Evolutionary conservation across 768 basidiomycete species (phyloP).

Genomic region (Boletus pseudo-olivaceus): DNA sequence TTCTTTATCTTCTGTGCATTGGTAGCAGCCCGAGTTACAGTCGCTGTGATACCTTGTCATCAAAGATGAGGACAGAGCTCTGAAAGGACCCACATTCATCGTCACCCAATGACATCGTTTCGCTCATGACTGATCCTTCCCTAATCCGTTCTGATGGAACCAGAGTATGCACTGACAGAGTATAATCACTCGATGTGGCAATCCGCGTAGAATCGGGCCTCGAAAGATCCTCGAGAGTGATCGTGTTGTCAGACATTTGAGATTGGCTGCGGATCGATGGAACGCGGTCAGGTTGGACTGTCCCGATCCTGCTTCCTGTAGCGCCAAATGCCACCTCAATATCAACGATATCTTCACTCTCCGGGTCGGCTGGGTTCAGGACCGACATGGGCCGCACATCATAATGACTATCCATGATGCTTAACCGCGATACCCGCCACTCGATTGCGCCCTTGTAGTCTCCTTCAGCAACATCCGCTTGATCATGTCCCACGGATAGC

Average conservation of each 20-base stretch:
- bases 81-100: constrained; percentile 21
- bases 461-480: constrained; percentile 63
- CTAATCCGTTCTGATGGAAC: constrained; percentile 19
- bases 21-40: constrained; percentile 22
- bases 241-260: constrained; percentile 34
- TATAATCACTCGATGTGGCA: constrained; percentile 22
- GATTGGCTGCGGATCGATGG: constrained; percentile 33
- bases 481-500: constrained; percentile 62
- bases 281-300: constrained; percentile 17
- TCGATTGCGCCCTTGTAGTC: constrained; percentile 76
- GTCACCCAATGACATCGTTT: constrained; percentile 20
- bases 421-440: constrained; percentile 71
- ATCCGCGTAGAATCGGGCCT: constrained; percentile 17
- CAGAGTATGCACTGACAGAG: constrained; percentile 25
- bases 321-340: constrained; percentile 50
- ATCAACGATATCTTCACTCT: constrained; percentile 53
- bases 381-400: constrained; percentile 41
- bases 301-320: constrained; percentile 33
- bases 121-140: constrained; percentile 19
- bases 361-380: constrained; percentile 38
- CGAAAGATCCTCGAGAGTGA: constrained; percentile 29
- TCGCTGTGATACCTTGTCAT: constrained; percentile 17
- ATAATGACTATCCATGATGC: constrained; percentile 52
- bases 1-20: constrained; percentile 58
- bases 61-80: not conserved